Evolutionary conservation across 2,329 filamentous ascomycete species (phyloP), one percentile per base, ranked within the genome.

Genomic region (Venturia pyrina): DNA sequence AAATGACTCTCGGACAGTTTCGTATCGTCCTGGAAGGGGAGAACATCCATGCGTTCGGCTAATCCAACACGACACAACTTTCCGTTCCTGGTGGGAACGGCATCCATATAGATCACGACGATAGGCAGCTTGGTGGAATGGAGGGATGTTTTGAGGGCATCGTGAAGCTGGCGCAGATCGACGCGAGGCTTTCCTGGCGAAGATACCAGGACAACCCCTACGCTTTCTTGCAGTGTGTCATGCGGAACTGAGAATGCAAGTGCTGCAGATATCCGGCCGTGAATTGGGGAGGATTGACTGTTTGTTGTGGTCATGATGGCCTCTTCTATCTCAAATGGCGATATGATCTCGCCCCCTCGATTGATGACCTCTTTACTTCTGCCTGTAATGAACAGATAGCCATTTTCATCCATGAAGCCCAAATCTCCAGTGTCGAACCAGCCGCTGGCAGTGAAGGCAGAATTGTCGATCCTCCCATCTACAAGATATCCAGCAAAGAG

Each of bases 301-400:
- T 77, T 74, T 5, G 81, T 76, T 13, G 81, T 79, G 1, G 78
- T 74, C 56, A 84, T 75, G 66, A 85, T 80, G 11, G 82, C 82
- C 68, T 85, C 81, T 69, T 85, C 83, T n/a, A 85, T 78, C 69
- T 85, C 83, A 65, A 85, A 83, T 0, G 83, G 83, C 5, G 81
- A 84, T 66, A 85, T 84, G n/a, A 85, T 77, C 70, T 85, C 83
- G 43, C 83, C 82, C 44, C 83, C 83, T 13, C 82, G 79, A 70
- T 84, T 84, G 72, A 85, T 83, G 65, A 84, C 81, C 66, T 84
- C 82, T 69, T 84, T 85, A 70, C 78, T 83, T 40, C 82, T 77
- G 8, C 82, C 82, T 2, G 82, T 84, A 68, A 84, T 81, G 71
- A 80, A 84, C 10, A 84, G 76, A 68, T 80, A 84, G 34, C 81